Base-by-base conservation (phyloP, 176 grass and related monocot genomes). In the Stipa capillata region DNA sequence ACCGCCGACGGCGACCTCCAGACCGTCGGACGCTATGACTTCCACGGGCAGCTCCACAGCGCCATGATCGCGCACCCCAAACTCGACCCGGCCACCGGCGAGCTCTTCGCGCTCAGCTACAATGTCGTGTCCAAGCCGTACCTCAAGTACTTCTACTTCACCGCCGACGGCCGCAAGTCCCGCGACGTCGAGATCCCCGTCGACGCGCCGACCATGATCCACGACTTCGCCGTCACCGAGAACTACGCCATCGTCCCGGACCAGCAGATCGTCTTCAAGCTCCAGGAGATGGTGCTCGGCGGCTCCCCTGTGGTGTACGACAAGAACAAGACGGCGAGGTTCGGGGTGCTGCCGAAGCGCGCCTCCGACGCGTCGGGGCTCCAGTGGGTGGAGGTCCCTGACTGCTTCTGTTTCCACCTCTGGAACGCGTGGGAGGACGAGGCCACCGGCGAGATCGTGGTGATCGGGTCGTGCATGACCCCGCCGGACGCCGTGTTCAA, bases 401-500 rank as follows among this genome's bases (percentile, higher is more conserved):
- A 83, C 49, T 94, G 91, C 86, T 97, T 97, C 85, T 97, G 91
- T 77, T 97, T 97, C 78, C 94, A 97, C 82, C 75, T 97, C 11
- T 97, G 94, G 94, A 97, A 97, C 87, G 87, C 94, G 25, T 97
- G 92, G 96, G 96, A 94, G 78, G 96, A 94, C 41, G 60, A 76
- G 1, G 63, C 25, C 58, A 85, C 85, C 34, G 87, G 85, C 74
- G 96, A 98, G 82, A 79, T 98, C 70, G 92, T 94, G 2, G 96
- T 98, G 1, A 79, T 98, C 53, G 96, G 89, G 0, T 98, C 96
- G 28, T 98, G 96, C 92, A 94, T 98, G 96, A 98, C 92, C 5
- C 96, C 96, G 2, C 72, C 92, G 0, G 96, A 98, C 86, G 82
- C 92, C 20, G 80, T 98, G 2, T 98, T 98, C 86, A 98, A 94